phyloP scores from a whole-genome alignment of 495 filamentous ascomycete species.

The Penicillium cinerascens region DNA sequence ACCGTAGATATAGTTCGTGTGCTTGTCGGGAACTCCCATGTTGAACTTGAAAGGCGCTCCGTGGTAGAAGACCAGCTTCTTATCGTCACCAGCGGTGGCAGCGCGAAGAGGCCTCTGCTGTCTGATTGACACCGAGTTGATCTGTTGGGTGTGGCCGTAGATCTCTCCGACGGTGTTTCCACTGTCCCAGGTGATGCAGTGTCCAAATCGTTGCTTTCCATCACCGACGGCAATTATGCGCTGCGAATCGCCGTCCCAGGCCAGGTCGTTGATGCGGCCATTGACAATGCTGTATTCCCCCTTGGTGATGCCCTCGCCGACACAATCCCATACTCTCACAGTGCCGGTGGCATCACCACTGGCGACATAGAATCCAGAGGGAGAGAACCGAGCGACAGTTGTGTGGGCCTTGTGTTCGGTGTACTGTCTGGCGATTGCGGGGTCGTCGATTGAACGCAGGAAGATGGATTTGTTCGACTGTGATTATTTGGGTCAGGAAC shows the following conservation, averaged over 20 bases:
- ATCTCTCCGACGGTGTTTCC: slow-evolving; percentile 96
- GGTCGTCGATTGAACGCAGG: slow-evolving; percentile 86
- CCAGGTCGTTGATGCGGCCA: slow-evolving; percentile 90
- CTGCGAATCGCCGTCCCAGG: slow-evolving; percentile 97
- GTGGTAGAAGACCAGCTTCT: slow-evolving; percentile 83
- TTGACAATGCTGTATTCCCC: slow-evolving; percentile 94
- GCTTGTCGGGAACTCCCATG: slow-evolving; percentile 67
- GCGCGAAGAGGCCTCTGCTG: slow-evolving; percentile 87
- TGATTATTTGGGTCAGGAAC: slow-evolving; percentile 10
- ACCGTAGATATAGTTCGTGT: slow-evolving; percentile 85
- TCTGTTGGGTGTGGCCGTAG: slow-evolving; percentile 79
- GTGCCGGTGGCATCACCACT: slow-evolving; percentile 82
- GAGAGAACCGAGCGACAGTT: slow-evolving; percentile 91
- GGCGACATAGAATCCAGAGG: slow-evolving; percentile 93
- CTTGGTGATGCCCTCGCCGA: slow-evolving; percentile 55
- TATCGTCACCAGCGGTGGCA: slow-evolving; percentile 87
- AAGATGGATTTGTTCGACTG: slow-evolving; percentile 97
- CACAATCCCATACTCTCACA: slow-evolving; percentile 84
- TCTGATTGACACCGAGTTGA: slow-evolving; percentile 87
- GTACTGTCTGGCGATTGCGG: slow-evolving; percentile 78
- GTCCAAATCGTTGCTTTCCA: slow-evolving; percentile 88
- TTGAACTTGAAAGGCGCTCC: slow-evolving; percentile 95
- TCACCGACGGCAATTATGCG: slow-evolving; percentile 94
- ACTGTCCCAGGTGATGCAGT: slow-evolving; percentile 91
- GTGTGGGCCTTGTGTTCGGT: slow-evolving; percentile 81